Conservation (phyloP, 176 grass and related monocot species). For the Chrysopogon serrulatus region DNA sequence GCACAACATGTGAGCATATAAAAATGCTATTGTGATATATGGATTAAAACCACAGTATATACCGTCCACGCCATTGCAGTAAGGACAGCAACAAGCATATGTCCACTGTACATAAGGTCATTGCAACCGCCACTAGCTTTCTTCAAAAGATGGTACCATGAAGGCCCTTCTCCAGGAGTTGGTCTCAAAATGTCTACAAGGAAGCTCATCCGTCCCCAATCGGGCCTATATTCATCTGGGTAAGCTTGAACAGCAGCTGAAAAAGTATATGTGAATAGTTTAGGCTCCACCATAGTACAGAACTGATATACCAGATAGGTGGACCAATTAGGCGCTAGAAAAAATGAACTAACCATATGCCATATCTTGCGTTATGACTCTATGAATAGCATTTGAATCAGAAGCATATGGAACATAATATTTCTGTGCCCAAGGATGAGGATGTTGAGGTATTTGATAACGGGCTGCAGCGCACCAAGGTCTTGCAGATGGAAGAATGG, state of each 20-base stretch:
- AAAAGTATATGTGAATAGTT: not conserved
- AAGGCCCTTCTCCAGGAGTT: conserved; percentile 67
- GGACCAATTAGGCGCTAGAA: not conserved
- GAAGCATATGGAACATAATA: conserved; percentile 89
- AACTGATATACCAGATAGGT: not conserved
- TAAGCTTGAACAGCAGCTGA: conserved; percentile 55
- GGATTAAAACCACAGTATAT: conserved; percentile 12
- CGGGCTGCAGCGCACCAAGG: conserved; percentile 75
- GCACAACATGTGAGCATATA: not conserved
- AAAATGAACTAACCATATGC: conserved; percentile 62
- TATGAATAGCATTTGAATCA: conserved; percentile 60
- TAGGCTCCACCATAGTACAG: not conserved
- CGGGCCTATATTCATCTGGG: conserved; percentile 55
- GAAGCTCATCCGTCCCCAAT: conserved; percentile 86
- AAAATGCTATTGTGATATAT: not conserved
- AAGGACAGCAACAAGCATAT: conserved; percentile 90
- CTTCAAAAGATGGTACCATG: conserved; percentile 86
- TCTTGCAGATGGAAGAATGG: conserved; percentile 77
- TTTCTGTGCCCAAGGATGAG: conserved; percentile 90
- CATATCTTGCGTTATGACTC: conserved; percentile 60
- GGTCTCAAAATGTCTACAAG: conserved; percentile 80
- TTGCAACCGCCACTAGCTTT: conserved; percentile 89
- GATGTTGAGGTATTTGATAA: conserved; percentile 67
- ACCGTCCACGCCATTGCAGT: conserved; percentile 99
- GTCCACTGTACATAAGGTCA: conserved; percentile 93